Conservation (phyloP, 345 rosid genomes). For the Rhodamnia argentea region DNA sequence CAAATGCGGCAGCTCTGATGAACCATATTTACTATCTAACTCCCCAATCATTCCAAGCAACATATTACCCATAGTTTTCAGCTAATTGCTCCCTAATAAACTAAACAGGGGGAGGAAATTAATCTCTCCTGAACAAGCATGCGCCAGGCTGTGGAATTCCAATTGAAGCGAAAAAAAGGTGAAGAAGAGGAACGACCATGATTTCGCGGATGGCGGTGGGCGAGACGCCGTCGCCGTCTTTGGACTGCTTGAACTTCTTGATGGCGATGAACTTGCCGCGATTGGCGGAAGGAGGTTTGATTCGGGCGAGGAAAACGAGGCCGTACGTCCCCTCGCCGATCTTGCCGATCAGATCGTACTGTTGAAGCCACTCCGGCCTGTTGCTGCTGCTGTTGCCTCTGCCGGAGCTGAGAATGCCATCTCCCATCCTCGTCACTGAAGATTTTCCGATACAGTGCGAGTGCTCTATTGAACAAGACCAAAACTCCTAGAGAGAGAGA, state of each 20-base stretch:
- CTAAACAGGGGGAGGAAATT: background rate
- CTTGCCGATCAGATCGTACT: slow-evolving; percentile 93
- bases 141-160: background rate
- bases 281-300: slow-evolving; percentile 46
- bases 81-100: background rate
- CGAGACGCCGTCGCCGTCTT: slow-evolving; percentile 98
- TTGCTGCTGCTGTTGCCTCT: slow-evolving; percentile 1
- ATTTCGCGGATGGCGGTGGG: slow-evolving; percentile 99
- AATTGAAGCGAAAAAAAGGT: background rate
- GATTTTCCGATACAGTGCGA: background rate
- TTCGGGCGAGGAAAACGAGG: slow-evolving; percentile 91
- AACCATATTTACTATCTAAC: background rate
- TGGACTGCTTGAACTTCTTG: slow-evolving; percentile 97
- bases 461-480: background rate
- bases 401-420: slow-evolving; percentile 1
- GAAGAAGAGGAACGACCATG: slow-evolving; percentile 22
- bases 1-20: background rate
- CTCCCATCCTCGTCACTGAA: background rate
- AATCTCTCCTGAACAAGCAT: background rate
- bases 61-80: background rate
- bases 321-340: slow-evolving; percentile 99
- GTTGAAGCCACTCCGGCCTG: slow-evolving; percentile 99
- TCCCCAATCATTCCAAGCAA: background rate
- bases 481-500: background rate
- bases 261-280: slow-evolving; percentile 90